Evolutionary conservation across 2,329 filamentous ascomycete species (phyloP).

Genomic region (Hypoxylon sp.): DNA sequence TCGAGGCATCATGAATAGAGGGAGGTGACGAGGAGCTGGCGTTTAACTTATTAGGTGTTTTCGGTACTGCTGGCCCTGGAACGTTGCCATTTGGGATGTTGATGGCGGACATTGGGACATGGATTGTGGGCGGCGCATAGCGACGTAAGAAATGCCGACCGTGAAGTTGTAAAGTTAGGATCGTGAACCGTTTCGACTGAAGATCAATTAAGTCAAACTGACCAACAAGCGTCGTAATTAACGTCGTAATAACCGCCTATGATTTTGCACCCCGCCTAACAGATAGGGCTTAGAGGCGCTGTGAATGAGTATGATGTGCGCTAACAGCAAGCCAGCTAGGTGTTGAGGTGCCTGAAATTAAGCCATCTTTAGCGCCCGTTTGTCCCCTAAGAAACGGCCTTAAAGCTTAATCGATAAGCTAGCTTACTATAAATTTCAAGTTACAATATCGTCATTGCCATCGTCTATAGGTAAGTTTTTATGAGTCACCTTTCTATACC

Average conservation of each 20-base stretch:
- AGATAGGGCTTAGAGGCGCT: slow-evolving; percentile 17
- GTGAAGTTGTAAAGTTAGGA: slow-evolving; percentile 1
- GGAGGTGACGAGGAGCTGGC: slow-evolving; percentile 38
- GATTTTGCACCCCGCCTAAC: slow-evolving; percentile 18
- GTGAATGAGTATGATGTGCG: slow-evolving; percentile 5
- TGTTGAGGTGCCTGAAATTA: slow-evolving; percentile 5
- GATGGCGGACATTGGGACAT: slow-evolving; percentile 49
- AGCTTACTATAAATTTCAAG: slow-evolving; percentile 27
- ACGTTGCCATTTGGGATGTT: slow-evolving; percentile 47
- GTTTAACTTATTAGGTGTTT: slow-evolving; percentile 42
- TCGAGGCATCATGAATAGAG: slow-evolving; percentile 73
- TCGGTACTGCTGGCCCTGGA: slow-evolving; percentile 39
- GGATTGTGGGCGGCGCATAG: slow-evolving; percentile 45
- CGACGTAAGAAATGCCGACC: slow-evolving; percentile 39
- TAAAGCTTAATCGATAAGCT: slow-evolving; percentile 31
- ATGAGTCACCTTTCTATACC: slow-evolving; percentile 34
- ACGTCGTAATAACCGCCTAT: no score
- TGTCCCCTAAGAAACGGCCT: not conserved
- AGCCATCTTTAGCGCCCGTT: not conserved
- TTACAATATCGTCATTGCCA: slow-evolving; percentile 22
- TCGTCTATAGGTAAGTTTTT: slow-evolving; percentile 4
- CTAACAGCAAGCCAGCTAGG: slow-evolving; percentile 1
- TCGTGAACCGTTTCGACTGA: slow-evolving; percentile 1
- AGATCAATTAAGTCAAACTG: slow-evolving; percentile 18
- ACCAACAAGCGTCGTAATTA: not conserved